phyloP scores from a whole-genome alignment of 2,329 filamentous ascomycete species.

The Claviceps arundinis region DNA sequence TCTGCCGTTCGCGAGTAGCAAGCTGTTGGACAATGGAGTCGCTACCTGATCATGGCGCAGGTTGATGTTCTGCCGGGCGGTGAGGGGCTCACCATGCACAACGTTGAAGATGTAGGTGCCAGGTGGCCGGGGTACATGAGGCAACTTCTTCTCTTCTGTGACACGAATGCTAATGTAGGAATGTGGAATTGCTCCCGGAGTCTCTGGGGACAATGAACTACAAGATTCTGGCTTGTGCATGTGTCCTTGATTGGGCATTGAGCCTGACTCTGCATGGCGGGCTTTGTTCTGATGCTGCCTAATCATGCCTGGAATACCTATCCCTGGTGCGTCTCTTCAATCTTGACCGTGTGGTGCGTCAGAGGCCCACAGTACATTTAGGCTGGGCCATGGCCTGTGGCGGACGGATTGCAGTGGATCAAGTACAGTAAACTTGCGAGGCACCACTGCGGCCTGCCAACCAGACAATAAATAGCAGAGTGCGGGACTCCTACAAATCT shows the following conservation, averaged over 20 bases:
- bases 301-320: not conserved
- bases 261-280: not conserved
- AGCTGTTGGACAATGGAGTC: not conserved
- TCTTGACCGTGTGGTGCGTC: no score
- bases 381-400: not conserved
- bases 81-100: slow-evolving; percentile 4
- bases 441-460: not conserved
- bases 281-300: not conserved
- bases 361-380: slow-evolving; percentile 3
- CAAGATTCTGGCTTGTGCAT: no score
- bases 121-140: no score
- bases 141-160: no score
- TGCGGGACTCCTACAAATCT: slow-evolving; percentile 16
- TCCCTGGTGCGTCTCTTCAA: no score
- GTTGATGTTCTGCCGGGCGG: slow-evolving; percentile 17
- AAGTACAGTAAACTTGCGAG: no score
- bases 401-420: no score
- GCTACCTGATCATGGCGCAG: not conserved
- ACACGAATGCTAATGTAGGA: not conserved
- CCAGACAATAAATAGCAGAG: slow-evolving; percentile 4
- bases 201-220: no score
- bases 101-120: no score
- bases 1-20: not conserved
- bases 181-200: not conserved
- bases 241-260: not conserved